These are phyloP conservation scores for Fusarium hainanense DNA, from an alignment of 2,329 filamentous ascomycete genomes.

Conservation along the genomic window DNA sequence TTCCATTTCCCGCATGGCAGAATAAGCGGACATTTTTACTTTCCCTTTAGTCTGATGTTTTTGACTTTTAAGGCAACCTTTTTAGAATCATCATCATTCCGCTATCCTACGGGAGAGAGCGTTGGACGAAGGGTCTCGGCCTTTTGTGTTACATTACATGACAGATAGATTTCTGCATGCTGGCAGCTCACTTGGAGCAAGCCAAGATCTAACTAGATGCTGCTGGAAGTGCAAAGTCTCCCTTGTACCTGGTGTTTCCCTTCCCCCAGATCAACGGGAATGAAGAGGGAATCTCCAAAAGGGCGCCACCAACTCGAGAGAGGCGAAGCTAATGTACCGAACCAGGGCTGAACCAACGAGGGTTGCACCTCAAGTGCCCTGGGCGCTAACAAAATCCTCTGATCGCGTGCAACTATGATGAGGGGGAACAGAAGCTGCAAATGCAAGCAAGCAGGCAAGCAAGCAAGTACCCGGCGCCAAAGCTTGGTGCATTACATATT, in stretches of 20 bases:
- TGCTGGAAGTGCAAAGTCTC: neutral
- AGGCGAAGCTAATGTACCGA: neutral
- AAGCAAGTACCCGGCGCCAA: slow-evolving; percentile 7
- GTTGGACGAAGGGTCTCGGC: slow-evolving; percentile 24
- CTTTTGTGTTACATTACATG: slow-evolving; percentile 10
- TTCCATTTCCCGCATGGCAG: slow-evolving; percentile 23
- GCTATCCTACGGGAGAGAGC: neutral
- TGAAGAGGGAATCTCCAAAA: slow-evolving; percentile 13
- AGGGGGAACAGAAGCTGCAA: slow-evolving; percentile 12
- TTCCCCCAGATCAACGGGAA: neutral
- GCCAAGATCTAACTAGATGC: neutral
- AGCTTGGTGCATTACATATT: neutral
- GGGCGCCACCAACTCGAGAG: slow-evolving; percentile 26
- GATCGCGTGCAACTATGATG: slow-evolving; percentile 27
- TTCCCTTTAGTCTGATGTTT: neutral
- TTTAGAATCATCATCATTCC: neutral
- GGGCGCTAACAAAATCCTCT: slow-evolving; percentile 37
- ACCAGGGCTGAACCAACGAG: slow-evolving; percentile 22
- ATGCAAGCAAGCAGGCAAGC: neutral
- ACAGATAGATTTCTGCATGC: neutral
- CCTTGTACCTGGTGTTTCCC: neutral
- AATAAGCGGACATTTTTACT: slow-evolving; percentile 9
- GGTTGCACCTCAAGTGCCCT: slow-evolving; percentile 15
- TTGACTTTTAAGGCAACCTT: slow-evolving; percentile 4
- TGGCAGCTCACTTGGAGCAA: slow-evolving; percentile 3